A percentile compares a stretch with the other conserved stretches of the same genome.
Evolutionary conservation across 2,329 filamentous ascomycete species (phyloP).

Genomic region (Colletotrichum chlorophyti): DNA sequence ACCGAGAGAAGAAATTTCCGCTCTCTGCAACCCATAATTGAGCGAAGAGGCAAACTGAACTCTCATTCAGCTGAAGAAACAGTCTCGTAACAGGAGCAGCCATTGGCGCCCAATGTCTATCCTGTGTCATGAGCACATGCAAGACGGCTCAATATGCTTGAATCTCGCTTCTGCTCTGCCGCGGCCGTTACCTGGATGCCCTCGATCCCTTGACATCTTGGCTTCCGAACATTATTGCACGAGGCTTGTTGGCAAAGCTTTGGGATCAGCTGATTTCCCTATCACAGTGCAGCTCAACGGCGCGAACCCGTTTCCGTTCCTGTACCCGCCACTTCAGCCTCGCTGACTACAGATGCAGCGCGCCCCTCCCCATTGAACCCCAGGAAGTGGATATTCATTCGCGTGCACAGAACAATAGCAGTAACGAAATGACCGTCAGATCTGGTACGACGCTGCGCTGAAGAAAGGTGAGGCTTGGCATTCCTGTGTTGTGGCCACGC

Average conservation of each 20-base stretch:
- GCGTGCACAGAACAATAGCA: constrained; percentile 3
- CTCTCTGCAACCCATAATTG: no score
- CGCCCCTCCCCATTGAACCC: background rate
- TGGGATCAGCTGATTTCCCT: constrained; percentile 8
- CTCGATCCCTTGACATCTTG: constrained; percentile 27
- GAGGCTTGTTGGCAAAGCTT: constrained; percentile 11
- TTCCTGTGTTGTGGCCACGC: background rate
- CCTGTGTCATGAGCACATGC: constrained; percentile 22
- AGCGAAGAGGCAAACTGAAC: no score
- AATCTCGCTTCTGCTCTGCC: constrained; percentile 3
- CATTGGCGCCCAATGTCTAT: constrained; percentile 25
- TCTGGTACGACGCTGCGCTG: constrained; percentile 23
- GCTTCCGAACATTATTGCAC: background rate
- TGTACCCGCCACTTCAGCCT: constrained; percentile 1
- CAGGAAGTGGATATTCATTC: constrained; percentile 8
- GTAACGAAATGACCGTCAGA: constrained; percentile 8
- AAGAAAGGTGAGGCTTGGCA: constrained; percentile 22
- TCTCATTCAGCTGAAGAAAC: constrained; percentile 18
- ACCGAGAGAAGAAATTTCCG: no score
- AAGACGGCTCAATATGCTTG: constrained; percentile 20
- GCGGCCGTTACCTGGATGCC: background rate
- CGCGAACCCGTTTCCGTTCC: background rate
- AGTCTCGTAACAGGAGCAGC: constrained; percentile 14
- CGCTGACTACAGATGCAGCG: background rate
- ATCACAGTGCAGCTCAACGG: constrained; percentile 12